A percentile compares a stretch with the other conserved stretches of the same genome.
These are phyloP conservation scores for Metschnikowia colocasiae DNA, from an alignment of 805 yeast genomes.

Conservation along the genomic window DNA sequence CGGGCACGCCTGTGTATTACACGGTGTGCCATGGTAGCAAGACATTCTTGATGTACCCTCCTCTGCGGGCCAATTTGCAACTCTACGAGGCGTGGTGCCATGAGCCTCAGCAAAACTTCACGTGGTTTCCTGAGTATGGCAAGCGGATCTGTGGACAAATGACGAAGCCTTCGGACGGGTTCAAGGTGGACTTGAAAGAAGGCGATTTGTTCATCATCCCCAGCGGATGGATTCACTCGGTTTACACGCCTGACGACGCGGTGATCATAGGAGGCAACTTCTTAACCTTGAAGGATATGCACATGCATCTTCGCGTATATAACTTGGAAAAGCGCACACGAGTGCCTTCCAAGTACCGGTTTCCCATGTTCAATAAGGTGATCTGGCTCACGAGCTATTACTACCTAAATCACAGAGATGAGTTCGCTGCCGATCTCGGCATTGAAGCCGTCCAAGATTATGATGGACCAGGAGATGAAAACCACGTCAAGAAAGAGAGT, in stretches of 20 bases:
- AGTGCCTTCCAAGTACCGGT: conserved; percentile 73
- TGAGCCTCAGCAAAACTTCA: conserved; percentile 54
- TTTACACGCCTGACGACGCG: conserved; percentile 76
- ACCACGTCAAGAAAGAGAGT: background rate
- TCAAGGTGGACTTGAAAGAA: conserved; percentile 47
- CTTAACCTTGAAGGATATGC: conserved; percentile 59
- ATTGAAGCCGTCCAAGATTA: background rate
- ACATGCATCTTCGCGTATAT: conserved; percentile 58
- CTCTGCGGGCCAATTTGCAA: conserved; percentile 58
- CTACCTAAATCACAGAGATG: conserved; percentile 22
- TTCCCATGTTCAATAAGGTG: conserved; percentile 70
- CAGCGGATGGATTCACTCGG: conserved; percentile 92
- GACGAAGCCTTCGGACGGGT: conserved; percentile 38
- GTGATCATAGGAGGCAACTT: conserved; percentile 87
- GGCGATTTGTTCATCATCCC: conserved; percentile 85
- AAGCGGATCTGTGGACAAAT: conserved; percentile 28
- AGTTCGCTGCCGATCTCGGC: conserved; percentile 17
- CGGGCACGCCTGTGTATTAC: conserved; percentile 89
- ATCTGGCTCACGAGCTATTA: conserved; percentile 65
- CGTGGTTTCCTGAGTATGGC: conserved; percentile 60
- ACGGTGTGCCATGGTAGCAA: conserved; percentile 75
- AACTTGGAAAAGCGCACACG: conserved; percentile 62
- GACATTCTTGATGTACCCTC: conserved; percentile 75
- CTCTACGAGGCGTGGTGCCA: conserved; percentile 72
- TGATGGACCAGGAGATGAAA: background rate